A percentile compares a stretch with the other conserved stretches of the same genome.
phyloP scores from a whole-genome alignment of 768 basidiomycete genomes.

The Collybia mongolica region DNA sequence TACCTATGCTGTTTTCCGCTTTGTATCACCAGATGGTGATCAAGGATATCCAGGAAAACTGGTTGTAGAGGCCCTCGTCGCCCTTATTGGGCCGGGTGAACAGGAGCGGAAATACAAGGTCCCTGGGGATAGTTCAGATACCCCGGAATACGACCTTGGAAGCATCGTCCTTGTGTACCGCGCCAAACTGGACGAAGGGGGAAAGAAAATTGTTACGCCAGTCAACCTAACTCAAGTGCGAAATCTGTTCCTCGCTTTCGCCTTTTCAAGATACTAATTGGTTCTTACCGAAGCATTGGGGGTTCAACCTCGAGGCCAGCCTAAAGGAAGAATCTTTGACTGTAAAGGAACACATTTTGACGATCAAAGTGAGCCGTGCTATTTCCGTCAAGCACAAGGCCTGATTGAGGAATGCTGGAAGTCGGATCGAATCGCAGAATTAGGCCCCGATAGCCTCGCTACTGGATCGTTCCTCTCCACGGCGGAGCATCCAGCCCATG shows the following conservation, averaged over 20 bases:
- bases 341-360: slow-evolving; percentile 49
- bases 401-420: slow-evolving; percentile 18
- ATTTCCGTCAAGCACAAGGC: background rate
- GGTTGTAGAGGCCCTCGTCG: slow-evolving; percentile 55
- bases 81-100: slow-evolving; percentile 38
- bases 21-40: slow-evolving; percentile 62
- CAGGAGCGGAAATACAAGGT: slow-evolving; percentile 25
- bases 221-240: slow-evolving; percentile 75
- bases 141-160: slow-evolving; percentile 52
- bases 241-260: background rate
- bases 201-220: slow-evolving; percentile 55
- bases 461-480: slow-evolving; percentile 51
- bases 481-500: slow-evolving; percentile 45
- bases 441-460: slow-evolving; percentile 47
- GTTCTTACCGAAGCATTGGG: slow-evolving; percentile 60
- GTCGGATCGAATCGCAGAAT: slow-evolving; percentile 55
- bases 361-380: slow-evolving; percentile 32
- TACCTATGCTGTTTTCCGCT: slow-evolving; percentile 51
- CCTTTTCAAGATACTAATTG: no score
- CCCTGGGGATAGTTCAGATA: slow-evolving; percentile 14
- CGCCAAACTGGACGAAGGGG: slow-evolving; percentile 55
- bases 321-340: slow-evolving; percentile 43
- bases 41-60: slow-evolving; percentile 70
- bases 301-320: slow-evolving; percentile 78
- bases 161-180: slow-evolving; percentile 68